Percentiles rank a stretch among this genome's conserved stretches.
Conservation (phyloP, 176 grass and related monocot genomes). For the Saccharum spontaneum region DNA sequence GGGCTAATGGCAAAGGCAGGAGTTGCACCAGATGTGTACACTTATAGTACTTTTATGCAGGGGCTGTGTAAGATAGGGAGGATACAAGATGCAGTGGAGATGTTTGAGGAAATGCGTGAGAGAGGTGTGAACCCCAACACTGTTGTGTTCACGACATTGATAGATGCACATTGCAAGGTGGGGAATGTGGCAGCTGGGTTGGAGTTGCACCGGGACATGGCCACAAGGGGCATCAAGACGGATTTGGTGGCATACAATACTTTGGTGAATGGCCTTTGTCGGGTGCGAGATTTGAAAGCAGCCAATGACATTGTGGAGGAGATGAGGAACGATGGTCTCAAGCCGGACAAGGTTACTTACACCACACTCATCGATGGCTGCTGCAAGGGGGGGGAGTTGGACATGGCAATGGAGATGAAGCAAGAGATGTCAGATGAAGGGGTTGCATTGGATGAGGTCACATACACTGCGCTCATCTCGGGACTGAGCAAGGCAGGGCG, state of each 20-base stretch:
- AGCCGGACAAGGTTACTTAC: slow-evolving; percentile 65
- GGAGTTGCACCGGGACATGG: slow-evolving; percentile 53
- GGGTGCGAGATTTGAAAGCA: slow-evolving; percentile 50
- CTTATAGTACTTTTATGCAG: slow-evolving; percentile 50
- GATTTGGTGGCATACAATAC: slow-evolving; percentile 64
- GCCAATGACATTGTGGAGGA: slow-evolving; percentile 49
- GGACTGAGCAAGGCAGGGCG: slow-evolving; percentile 55
- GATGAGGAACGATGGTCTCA: slow-evolving; percentile 45
- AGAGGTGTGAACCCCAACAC: slow-evolving; percentile 48
- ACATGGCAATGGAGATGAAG: slow-evolving; percentile 55
- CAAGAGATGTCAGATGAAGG: slow-evolving; percentile 49
- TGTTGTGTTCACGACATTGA: slow-evolving; percentile 60
- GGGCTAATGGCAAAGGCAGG: slow-evolving; percentile 34
- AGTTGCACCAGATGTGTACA: slow-evolving; percentile 48
- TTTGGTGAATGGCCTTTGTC: slow-evolving; percentile 53
- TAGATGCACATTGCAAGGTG: slow-evolving; percentile 59
- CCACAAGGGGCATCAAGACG: slow-evolving; percentile 18
- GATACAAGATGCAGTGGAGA: slow-evolving; percentile 31
- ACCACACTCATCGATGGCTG: slow-evolving; percentile 71
- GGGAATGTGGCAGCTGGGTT: slow-evolving; percentile 35
- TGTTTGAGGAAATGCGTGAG: slow-evolving; percentile 54
- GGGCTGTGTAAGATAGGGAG: slow-evolving; percentile 45
- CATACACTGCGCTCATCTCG: slow-evolving; percentile 68
- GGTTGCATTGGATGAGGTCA: slow-evolving; percentile 64
- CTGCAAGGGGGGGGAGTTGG: slow-evolving; percentile 65